Conservation (phyloP, 805 yeast genomes). For the Monosporozyma siamensis region DNA sequence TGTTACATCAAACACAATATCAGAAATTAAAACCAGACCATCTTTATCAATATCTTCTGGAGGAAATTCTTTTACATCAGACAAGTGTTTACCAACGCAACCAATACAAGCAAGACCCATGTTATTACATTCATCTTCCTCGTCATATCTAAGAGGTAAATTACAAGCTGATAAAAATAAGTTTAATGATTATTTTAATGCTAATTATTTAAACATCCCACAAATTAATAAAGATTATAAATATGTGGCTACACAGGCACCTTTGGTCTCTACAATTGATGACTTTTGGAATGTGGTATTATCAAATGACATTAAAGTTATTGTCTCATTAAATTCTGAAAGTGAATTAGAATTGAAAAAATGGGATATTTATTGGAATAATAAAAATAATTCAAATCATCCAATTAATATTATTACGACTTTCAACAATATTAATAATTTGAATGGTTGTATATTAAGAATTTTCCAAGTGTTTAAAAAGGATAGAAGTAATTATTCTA, state of each 20-base stretch:
- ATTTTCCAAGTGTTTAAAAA: constrained; percentile 18
- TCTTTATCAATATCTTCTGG: no score
- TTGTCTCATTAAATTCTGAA: constrained; percentile 69
- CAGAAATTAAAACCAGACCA: no score
- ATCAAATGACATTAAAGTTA: constrained; percentile 54
- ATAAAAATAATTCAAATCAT: constrained; percentile 22
- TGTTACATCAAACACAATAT: background rate
- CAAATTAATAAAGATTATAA: constrained; percentile 33
- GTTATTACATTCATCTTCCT: background rate
- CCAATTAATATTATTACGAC: constrained; percentile 30
- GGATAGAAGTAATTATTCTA: constrained; percentile 16
- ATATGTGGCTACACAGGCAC: constrained; percentile 89
- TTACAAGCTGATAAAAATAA: constrained; percentile 1
- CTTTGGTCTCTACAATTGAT: constrained; percentile 61
- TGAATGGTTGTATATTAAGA: constrained; percentile 30
- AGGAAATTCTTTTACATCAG: no score
- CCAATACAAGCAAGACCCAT: background rate
- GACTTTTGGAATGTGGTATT: constrained; percentile 86
- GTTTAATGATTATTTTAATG: constrained; percentile 66
- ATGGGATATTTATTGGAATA: constrained; percentile 77
- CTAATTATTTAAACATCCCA: constrained; percentile 52
- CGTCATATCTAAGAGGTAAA: background rate
- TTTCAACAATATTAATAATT: constrained; percentile 22
- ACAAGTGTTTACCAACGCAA: no score
- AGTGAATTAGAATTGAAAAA: constrained; percentile 66